Conservation (phyloP, 768 basidiomycete genomes). For the Tricholoma matsutake region DNA sequence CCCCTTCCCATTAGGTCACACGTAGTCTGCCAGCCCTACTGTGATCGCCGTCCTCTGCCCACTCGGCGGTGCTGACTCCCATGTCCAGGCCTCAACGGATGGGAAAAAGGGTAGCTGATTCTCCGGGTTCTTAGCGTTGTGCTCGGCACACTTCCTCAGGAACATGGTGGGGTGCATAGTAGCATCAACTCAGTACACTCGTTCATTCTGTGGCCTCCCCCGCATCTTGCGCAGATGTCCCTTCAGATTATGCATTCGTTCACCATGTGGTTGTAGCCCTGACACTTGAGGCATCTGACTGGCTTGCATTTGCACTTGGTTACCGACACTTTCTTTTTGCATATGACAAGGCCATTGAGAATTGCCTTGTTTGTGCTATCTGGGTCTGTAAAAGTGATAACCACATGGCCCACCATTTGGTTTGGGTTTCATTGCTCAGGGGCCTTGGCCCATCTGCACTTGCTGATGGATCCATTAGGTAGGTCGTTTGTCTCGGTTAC, state of each 20-base stretch:
- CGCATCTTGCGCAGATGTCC: background rate
- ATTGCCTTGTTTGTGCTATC: background rate
- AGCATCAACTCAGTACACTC: background rate
- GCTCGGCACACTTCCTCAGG: background rate
- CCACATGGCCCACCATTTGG: background rate
- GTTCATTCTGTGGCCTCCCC: background rate
- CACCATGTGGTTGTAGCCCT: too few species aligned
- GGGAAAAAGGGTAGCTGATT: too few species aligned
- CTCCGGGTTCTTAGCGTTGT: too few species aligned
- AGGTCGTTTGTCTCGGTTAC: background rate
- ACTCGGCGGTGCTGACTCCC: too few species aligned
- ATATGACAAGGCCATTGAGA: background rate
- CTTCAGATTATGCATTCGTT: too few species aligned
- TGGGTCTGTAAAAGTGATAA: background rate
- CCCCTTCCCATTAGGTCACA: too few species aligned
- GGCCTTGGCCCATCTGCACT: background rate
- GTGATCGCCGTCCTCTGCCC: too few species aligned
- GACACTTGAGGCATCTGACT: too few species aligned
- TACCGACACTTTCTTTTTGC: too few species aligned
- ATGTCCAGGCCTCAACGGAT: too few species aligned
- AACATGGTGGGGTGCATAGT: background rate
- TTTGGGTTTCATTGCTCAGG: background rate
- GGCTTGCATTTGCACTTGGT: too few species aligned
- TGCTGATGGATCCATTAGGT: background rate
- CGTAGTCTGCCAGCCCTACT: too few species aligned